Base-by-base conservation (phyloP, 257 asterid species). In the Petunia secreta region DNA sequence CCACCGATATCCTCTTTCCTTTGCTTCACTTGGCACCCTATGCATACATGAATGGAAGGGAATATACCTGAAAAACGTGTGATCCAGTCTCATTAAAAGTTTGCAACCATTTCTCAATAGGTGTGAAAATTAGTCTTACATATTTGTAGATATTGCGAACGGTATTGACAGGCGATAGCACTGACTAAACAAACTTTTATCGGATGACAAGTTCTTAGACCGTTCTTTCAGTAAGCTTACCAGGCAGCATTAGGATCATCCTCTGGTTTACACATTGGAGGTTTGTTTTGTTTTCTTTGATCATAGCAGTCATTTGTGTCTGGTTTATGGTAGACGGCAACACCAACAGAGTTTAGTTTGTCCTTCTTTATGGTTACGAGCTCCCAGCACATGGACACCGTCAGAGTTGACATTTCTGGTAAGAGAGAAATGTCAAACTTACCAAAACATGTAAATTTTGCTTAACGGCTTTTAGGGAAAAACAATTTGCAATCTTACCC, bases 201-300 rank as follows among this genome's bases (percentile, higher is more conserved):
- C 11, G 10, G 46, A 50, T 34, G 16, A 50, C 13, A 73, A 48
- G 9, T 9, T 63, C 16, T 36, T 10, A 36, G n/a, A 9, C 68
- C 9, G 2, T 37, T 63, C 44, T 63, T 10, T 8, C 16, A 7
- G 41, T 74, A 75, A 77, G 86, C 88, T 82, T 80, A 91, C 98
- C 98, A 94, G 64, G 98, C 92, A 16, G 97, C 98, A 82, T 90
- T 89, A 79, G 98, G 93, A 85, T 92, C 98, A 63, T 94, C 98
- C 5, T 87, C 90, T 11, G 50, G 55, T 85, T 89, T 90, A 82
- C 98, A 94, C 88, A 92, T 85, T 2, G 91, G 93, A 40, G 98
- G 98, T 1, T 36, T 36, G 2, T 85, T 89, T 80, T 76, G 82
- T 85, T 88, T 88, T 82, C 97, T 87, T 78, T 86, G 87, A 4